A percentile compares a stretch with the other conserved stretches of the same genome.
Evolutionary conservation across 2,329 filamentous ascomycete genomes (phyloP).

Genomic region (Aspergillus pseudoglaucus): DNA sequence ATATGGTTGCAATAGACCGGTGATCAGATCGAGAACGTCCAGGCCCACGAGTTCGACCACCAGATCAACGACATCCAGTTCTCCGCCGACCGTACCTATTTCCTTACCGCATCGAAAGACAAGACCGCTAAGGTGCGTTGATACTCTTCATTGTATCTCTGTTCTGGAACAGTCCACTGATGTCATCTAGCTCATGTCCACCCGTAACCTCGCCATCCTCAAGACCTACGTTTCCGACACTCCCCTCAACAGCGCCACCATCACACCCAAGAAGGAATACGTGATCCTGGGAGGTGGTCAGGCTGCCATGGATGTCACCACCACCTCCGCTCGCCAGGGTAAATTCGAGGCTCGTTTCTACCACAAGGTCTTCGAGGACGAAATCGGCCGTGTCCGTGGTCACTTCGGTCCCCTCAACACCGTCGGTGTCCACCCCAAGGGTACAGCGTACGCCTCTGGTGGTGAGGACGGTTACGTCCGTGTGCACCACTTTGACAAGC

Average conservation of each 20-base stretch:
- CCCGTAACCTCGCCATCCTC: conserved; percentile 79
- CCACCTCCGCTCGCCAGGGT: conserved; percentile 85
- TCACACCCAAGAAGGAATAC: conserved; percentile 93
- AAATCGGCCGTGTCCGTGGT: conserved; percentile 92
- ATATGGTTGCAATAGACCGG: conserved; percentile 51
- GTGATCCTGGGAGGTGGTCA: conserved; percentile 97
- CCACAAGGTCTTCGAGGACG: conserved; percentile 99
- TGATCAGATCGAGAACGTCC: conserved; percentile 71
- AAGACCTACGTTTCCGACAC: conserved; percentile 93
- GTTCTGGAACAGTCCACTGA: conserved; percentile 11
- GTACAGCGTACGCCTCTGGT: conserved; percentile 87
- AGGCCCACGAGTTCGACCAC: conserved; percentile 76
- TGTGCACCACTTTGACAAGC: conserved; percentile 97
- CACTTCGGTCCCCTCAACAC: conserved; percentile 98
- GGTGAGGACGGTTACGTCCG: conserved; percentile 98
- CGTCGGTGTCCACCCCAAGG: conserved; percentile 84
- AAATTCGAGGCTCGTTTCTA: conserved; percentile 99
- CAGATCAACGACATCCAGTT: conserved; percentile 92
- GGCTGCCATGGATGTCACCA: conserved; percentile 98
- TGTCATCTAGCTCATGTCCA: conserved; percentile 62
- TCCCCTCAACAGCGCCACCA: conserved; percentile 88
- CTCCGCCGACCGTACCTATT: conserved; percentile 89
- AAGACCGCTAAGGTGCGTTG: conserved; percentile 77
- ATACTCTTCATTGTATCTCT: background rate
- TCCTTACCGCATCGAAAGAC: conserved; percentile 97